Percentiles rank a stretch among this genome's conserved stretches.
phyloP scores from a whole-genome alignment of 768 basidiomycete species.

The Tephrocybe sp. region DNA sequence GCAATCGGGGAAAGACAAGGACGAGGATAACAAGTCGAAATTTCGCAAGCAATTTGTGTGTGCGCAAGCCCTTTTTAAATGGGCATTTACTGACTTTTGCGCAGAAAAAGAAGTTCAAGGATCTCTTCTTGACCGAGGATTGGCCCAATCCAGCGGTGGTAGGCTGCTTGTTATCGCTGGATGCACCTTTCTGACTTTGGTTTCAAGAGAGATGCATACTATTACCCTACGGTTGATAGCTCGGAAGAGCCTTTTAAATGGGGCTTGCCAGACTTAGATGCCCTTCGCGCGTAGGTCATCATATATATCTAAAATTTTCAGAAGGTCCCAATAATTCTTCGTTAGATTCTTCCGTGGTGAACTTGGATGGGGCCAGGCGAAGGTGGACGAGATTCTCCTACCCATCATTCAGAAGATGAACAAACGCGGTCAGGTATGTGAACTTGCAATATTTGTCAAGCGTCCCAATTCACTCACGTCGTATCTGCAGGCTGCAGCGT shows the following conservation, averaged over 20 bases:
- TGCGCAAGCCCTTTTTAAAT: too few relatives aligned
- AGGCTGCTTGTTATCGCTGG: constrained; percentile 25
- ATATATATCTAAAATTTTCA: constrained; percentile 20
- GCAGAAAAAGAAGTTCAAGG: constrained; percentile 89
- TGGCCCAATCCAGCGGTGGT: constrained; percentile 97
- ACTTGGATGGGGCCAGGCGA: constrained; percentile 76
- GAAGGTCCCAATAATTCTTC: background rate
- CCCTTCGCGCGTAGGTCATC: constrained; percentile 64
- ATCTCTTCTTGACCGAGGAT: constrained; percentile 73
- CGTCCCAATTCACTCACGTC: constrained; percentile 3
- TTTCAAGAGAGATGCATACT: constrained; percentile 85
- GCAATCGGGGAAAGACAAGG: constrained; percentile 83
- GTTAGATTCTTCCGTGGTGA: constrained; percentile 72
- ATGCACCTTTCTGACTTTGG: constrained; percentile 5
- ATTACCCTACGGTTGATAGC: constrained; percentile 85
- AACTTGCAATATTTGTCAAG: background rate
- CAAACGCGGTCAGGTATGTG: constrained; percentile 67
- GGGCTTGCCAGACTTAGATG: constrained; percentile 96
- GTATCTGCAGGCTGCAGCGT: constrained; percentile 47
- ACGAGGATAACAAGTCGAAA: constrained; percentile 68
- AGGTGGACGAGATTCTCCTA: constrained; percentile 88
- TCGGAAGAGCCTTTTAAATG: constrained; percentile 96
- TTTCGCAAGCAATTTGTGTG: constrained; percentile 87
- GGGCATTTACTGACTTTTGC: constrained; percentile 3
- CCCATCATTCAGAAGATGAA: constrained; percentile 91